These are phyloP conservation scores for Botrytis deweyae DNA, from an alignment of 2,329 filamentous ascomycete species.

Conservation along the genomic window DNA sequence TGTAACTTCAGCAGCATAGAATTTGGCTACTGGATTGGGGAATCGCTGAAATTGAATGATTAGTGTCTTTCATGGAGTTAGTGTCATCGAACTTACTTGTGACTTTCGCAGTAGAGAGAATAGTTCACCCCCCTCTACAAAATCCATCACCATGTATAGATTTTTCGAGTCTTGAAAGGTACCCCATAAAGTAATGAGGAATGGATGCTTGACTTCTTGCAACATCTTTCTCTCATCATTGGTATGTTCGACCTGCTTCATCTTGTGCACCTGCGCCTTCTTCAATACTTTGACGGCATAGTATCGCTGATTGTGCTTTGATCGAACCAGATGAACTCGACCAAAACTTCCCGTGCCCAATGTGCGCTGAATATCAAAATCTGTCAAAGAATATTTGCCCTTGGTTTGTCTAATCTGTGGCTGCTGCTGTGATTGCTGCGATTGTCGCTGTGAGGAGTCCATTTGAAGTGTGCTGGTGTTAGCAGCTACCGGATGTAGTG, in stretches of 20 bases:
- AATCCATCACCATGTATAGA: conserved; percentile 99
- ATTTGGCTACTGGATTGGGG: conserved; percentile 97
- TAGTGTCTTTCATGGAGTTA: conserved; percentile 20
- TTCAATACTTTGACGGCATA: conserved; percentile 99
- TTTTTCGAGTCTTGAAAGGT: conserved; percentile 96
- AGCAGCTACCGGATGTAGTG: conserved; percentile 8
- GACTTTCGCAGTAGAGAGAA: conserved; percentile 95
- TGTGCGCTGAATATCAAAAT: conserved; percentile 88
- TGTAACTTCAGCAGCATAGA: conserved; percentile 97
- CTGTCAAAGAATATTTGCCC: conserved; percentile 91
- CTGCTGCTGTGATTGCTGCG: conserved; percentile 25
- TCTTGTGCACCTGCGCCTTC: conserved; percentile 97
- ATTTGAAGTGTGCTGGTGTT: conserved; percentile 15
- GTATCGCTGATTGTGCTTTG: conserved; percentile 95
- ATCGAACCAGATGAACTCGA: conserved; percentile 93
- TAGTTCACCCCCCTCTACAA: conserved; percentile 96
- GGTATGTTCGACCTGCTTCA: conserved; percentile 99
- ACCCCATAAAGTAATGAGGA: conserved; percentile 96
- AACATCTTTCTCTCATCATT: conserved; percentile 97
- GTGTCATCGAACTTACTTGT: conserved; percentile 52
- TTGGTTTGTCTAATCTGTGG: conserved; percentile 68
- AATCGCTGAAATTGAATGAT: conserved; percentile 65
- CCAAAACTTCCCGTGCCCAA: conserved; percentile 97
- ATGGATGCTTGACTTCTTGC: conserved; percentile 94
- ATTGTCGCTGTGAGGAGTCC: conserved; percentile 21